Percentiles rank a stretch among this genome's conserved stretches.
These are phyloP conservation scores for Ophiocordyceps unilateralis DNA, from an alignment of 2,329 filamentous ascomycete species.

Conservation along the genomic window DNA sequence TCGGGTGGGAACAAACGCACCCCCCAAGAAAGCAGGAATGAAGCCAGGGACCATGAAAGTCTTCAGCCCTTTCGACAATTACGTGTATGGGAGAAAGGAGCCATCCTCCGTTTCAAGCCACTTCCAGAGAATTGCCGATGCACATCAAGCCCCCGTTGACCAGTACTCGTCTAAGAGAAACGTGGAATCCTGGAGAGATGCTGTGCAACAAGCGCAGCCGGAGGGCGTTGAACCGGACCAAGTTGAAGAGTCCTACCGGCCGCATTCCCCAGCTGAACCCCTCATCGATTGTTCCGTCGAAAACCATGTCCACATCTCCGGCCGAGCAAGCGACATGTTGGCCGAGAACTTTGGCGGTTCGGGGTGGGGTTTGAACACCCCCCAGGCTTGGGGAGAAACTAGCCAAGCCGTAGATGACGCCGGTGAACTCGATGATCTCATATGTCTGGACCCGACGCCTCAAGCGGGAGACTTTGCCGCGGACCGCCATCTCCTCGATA, in stretches of 20 bases:
- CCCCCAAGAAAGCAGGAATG: background rate
- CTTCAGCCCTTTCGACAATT: slow-evolving; percentile 6
- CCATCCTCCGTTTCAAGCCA: background rate
- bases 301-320: no score
- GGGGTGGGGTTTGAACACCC: no score
- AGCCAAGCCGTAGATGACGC: no score
- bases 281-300: no score
- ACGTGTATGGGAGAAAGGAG: slow-evolving; percentile 5
- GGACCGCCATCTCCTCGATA: no score
- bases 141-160: background rate
- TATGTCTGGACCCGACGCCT: no score
- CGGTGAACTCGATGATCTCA: no score
- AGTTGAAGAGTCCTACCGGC: background rate
- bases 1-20: slow-evolving; percentile 4
- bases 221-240: background rate
- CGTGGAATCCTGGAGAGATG: slow-evolving; percentile 1
- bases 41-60: background rate
- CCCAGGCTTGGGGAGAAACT: no score
- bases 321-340: no score
- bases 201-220: background rate
- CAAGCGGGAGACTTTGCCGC: no score
- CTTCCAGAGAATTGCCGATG: background rate
- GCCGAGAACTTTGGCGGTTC: no score
- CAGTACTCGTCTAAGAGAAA: background rate
- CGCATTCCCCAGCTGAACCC: no score